Percentiles rank a stretch among this genome's conserved stretches.
phyloP scores from a whole-genome alignment of 73 alveolate genomes.

The Paramecium octaurelia region DNA sequence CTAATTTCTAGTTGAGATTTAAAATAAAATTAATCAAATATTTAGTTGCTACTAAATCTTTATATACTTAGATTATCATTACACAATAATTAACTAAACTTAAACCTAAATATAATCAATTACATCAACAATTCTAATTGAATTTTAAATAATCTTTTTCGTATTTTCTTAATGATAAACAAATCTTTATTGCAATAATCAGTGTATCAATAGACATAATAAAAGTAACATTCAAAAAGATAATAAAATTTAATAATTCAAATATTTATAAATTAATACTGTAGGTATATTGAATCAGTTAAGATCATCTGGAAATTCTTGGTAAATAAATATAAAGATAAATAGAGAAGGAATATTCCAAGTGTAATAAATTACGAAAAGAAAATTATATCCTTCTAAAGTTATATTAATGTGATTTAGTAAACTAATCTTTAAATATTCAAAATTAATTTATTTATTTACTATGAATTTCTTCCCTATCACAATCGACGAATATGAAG shows the following conservation, averaged over 20 bases:
- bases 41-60: conserved; percentile 20
- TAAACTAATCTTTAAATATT: too few species aligned
- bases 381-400: background rate
- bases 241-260: too few species aligned
- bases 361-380: too few species aligned
- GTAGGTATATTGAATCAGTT: background rate
- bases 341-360: too few species aligned
- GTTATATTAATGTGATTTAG: background rate
- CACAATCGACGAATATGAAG: too few species aligned
- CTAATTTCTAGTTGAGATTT: background rate
- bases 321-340: too few species aligned
- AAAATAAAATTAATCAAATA: conserved; percentile 6
- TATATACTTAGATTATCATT: background rate
- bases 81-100: background rate
- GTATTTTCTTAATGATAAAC: too few species aligned
- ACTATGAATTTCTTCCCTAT: too few species aligned
- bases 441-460: too few species aligned
- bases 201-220: background rate
- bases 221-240: background rate
- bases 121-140: background rate
- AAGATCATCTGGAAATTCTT: background rate
- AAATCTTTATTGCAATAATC: background rate
- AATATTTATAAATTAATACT: background rate
- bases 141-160: background rate
- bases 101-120: background rate